Base-by-base conservation (phyloP, 495 filamentous ascomycete species). In the Halenospora varia region DNA sequence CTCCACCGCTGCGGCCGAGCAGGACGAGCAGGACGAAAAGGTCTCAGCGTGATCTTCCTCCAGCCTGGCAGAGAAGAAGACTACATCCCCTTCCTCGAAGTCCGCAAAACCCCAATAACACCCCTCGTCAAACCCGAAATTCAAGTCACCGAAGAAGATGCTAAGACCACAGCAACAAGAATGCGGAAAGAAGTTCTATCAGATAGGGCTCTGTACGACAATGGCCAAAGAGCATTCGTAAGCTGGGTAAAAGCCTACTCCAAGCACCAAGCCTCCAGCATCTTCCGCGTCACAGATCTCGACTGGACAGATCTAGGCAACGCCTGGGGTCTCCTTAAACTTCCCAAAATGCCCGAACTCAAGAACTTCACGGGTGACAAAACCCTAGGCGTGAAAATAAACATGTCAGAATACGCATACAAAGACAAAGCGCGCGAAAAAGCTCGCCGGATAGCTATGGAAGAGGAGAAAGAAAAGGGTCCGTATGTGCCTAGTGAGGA, bases 281-380 rank as follows among this genome's bases (percentile, higher is more conserved):
- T 98, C 59, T 98, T 98, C 76, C 85, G 90, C 3, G 76, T 93
- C 2, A 67, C 77, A 9, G 89, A 94, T 65, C 75, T 96, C 17
- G 84, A 92, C 68, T 98, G 94, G 94, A 74, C 77, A 40, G 88
- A 88, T 44, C 72, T 95, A 1, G 93, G 86, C 2, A 76, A 83
- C 53, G 87, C 86, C 10, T 98, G 92, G 88, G 88, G 85, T 0
- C 75, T 98, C 9, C 74, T 97, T 40, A 86, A 82, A 56, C 77
- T 97, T 49, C 94, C 94, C 41, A 93, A 88, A 69, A 98, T 98
- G 94, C 94, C 95, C 0, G 94, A 98, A 67, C 69, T 92, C 53
- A 85, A 83, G 59, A 80, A 69, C 8, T 90, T 86, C 66, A 73
- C 80, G 0, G 84, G 85, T 29, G 85, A 90, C 62, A 74, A 79